A percentile compares a stretch with the other conserved stretches of the same genome.
Conservation (phyloP, 352 stramenopile species). For the Elongisporangium prolatum region DNA sequence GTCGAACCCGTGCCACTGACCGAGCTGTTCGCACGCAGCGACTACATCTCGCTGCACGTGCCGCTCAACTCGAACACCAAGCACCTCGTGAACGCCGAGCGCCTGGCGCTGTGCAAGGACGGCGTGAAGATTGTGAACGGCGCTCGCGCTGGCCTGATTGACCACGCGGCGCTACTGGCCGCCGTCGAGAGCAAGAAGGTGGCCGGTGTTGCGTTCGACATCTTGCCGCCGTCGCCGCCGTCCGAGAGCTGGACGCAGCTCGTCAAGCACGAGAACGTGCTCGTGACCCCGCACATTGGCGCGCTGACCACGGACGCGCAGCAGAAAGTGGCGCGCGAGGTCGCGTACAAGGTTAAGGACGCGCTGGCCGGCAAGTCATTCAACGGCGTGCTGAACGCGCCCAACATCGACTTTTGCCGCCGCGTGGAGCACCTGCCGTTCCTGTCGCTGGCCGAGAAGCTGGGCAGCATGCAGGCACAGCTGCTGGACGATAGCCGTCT, state of each 20-base stretch:
- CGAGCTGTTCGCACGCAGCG: conserved; percentile 87
- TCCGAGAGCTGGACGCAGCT: conserved; percentile 65
- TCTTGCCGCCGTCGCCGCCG: conserved; percentile 42
- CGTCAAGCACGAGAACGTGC: conserved; percentile 86
- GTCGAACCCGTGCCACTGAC: conserved; percentile 82
- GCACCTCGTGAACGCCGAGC: conserved; percentile 83
- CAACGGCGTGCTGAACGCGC: conserved; percentile 94
- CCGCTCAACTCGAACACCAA: conserved; percentile 94
- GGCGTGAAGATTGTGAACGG: conserved; percentile 94
- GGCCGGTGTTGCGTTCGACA: conserved; percentile 68
- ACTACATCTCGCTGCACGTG: conserved; percentile 97
- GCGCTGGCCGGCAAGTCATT: conserved; percentile 92
- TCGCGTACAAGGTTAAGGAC: conserved; percentile 90
- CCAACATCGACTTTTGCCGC: conserved; percentile 87
- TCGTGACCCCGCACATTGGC: conserved; percentile 94
- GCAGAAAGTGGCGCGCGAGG: conserved; percentile 87
- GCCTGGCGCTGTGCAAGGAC: conserved; percentile 87
- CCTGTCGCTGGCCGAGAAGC: conserved; percentile 88
- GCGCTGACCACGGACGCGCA: conserved; percentile 94
- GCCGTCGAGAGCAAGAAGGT: conserved; percentile 84
- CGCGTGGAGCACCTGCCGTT: conserved; percentile 80
- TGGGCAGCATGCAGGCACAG: conserved; percentile 85
- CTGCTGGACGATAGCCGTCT: conserved; percentile 73
- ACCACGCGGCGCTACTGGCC: conserved; percentile 87
- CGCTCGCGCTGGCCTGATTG: conserved; percentile 91